These are phyloP conservation scores for Magnusiomyces tetraspermus DNA, from an alignment of 1,139 yeast species.

Conservation along the genomic window DNA sequence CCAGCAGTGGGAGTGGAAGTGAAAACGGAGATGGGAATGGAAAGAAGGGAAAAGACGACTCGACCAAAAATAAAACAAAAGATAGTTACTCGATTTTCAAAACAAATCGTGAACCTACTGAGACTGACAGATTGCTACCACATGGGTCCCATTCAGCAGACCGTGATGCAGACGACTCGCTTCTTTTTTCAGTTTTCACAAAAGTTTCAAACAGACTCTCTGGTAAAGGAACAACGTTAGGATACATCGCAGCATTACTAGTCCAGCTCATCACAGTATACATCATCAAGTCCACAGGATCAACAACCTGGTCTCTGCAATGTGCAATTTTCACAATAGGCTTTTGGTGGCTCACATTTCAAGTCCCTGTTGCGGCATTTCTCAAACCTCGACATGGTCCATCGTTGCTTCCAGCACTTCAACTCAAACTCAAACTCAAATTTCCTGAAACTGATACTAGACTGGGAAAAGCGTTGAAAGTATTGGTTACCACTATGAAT, in stretches of 20 bases:
- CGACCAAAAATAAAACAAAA: too few relatives aligned
- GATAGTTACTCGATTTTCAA: too few relatives aligned
- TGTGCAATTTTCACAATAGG: conserved; percentile 53
- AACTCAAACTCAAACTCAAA: conserved; percentile 11
- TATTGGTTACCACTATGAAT: conserved; percentile 13
- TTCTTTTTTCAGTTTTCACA: conserved; percentile 12
- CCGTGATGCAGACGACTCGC: conserved; percentile 11
- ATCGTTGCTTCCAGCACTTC: conserved; percentile 19
- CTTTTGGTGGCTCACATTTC: conserved; percentile 62
- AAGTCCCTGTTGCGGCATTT: conserved; percentile 43
- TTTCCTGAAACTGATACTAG: conserved; percentile 15
- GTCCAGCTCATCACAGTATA: conserved; percentile 51
- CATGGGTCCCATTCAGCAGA: not conserved
- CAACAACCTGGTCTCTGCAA: conserved; percentile 40
- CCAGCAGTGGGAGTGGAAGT: not conserved
- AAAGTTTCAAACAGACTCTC: conserved; percentile 38
- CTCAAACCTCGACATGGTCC: conserved; percentile 40
- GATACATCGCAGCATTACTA: conserved; percentile 52
- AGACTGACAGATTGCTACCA: not conserved
- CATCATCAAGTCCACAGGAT: conserved; percentile 38
- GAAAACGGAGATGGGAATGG: not conserved
- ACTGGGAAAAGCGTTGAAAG: conserved; percentile 14
- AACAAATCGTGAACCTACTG: not conserved
- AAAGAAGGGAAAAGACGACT: not conserved
- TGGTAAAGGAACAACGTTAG: conserved; percentile 58